phyloP scores from a whole-genome alignment of 768 basidiomycete species.

The Kwoniella europaea region DNA sequence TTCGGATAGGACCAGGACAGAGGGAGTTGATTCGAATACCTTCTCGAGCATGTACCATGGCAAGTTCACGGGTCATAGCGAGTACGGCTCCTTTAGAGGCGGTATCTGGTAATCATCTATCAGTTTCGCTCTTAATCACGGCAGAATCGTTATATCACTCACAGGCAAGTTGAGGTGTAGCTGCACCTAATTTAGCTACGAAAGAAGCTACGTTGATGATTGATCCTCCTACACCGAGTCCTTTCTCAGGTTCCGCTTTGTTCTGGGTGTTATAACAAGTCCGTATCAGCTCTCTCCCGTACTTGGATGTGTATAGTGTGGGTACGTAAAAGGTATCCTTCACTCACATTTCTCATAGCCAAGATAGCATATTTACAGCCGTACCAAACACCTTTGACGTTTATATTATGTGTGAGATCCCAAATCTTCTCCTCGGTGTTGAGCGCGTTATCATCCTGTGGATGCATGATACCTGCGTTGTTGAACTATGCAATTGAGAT shows the following conservation, averaged over 20 bases:
- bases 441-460: constrained; percentile 88
- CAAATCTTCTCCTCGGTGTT: constrained; percentile 97
- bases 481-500: constrained; percentile 71
- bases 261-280: constrained; percentile 62
- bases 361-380: constrained; percentile 96
- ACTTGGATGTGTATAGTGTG: too few relatives aligned
- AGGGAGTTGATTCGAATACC: constrained; percentile 91
- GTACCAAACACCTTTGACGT: constrained; percentile 99
- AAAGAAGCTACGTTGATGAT: constrained; percentile 99
- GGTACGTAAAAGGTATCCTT: too few relatives aligned
- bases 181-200: constrained; percentile 92
- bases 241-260: constrained; percentile 76
- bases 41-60: constrained; percentile 96
- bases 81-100: constrained; percentile 98
- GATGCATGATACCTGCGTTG: constrained; percentile 99
- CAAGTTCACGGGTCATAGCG: constrained; percentile 95
- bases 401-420: constrained; percentile 73
- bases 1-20: constrained; percentile 94
- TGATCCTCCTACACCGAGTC: constrained; percentile 71
- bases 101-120: constrained; percentile 68
- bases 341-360: constrained; percentile 77
- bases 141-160: constrained; percentile 55
- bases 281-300: constrained; percentile 8
- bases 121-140: neutral
- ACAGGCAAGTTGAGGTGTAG: constrained; percentile 98